Conservation (phyloP, 441 rosid genomes). For the Corymbia calophylla region DNA sequence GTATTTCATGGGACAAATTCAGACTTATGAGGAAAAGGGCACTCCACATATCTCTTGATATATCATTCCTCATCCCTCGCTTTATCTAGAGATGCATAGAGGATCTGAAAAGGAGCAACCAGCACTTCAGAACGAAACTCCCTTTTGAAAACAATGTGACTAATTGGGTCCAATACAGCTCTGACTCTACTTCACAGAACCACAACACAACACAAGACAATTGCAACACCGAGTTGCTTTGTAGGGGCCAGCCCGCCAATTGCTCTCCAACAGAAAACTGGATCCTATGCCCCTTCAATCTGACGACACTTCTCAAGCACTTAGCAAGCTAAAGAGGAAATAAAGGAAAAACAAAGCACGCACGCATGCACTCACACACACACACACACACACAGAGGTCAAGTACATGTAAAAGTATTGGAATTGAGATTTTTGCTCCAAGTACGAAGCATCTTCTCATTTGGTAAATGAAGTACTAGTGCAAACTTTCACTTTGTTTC, state of each 20-base stretch:
- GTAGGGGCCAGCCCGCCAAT: constrained; percentile 47
- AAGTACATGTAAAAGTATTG: background rate
- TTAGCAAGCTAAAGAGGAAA: background rate
- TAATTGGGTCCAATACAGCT: background rate
- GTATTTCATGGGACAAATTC: background rate
- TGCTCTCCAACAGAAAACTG: background rate
- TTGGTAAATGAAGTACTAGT: background rate
- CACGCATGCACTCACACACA: background rate
- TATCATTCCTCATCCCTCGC: background rate
- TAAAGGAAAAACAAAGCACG: background rate
- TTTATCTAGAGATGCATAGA: background rate
- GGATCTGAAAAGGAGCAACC: background rate
- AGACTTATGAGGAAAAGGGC: background rate
- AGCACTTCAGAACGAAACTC: background rate
- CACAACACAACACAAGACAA: background rate
- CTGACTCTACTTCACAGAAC: background rate
- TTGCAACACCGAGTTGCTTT: background rate
- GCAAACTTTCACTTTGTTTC: background rate
- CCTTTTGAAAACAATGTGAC: background rate
- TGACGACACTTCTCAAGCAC: background rate
- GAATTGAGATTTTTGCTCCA: background rate
- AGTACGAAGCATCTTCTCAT: background rate
- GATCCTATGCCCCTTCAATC: background rate
- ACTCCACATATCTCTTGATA: background rate
- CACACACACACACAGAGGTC: background rate